phyloP scores from a whole-genome alignment of 306 rosid genomes.

The Vigna angularis region DNA sequence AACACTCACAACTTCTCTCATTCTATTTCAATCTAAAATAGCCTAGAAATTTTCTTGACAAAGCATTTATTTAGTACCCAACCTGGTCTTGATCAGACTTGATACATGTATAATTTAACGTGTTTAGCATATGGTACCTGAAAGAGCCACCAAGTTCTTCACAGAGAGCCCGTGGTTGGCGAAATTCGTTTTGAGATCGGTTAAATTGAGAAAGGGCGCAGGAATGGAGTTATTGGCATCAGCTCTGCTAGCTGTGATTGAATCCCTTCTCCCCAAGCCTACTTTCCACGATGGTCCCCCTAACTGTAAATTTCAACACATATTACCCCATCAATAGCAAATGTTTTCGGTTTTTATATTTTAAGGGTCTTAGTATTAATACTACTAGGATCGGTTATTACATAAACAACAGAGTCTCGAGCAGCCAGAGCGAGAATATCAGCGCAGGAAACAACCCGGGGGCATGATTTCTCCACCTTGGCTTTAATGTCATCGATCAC shows the following conservation, averaged over 20 bases:
- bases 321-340: neutral
- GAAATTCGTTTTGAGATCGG: constrained; percentile 44
- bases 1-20: neutral
- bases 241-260: constrained; percentile 57
- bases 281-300: constrained; percentile 61
- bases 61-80: neutral
- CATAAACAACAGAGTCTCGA: constrained; percentile 53
- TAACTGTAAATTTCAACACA: constrained; percentile 40
- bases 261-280: constrained; percentile 63
- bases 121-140: constrained; percentile 43
- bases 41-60: neutral
- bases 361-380: neutral
- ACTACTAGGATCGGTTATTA: constrained; percentile 19
- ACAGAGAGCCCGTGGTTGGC: constrained; percentile 44
- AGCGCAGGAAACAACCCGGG: no score
- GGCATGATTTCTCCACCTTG: no score
- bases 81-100: neutral
- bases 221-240: constrained; percentile 56
- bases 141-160: constrained; percentile 55
- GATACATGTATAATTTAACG: neutral
- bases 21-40: neutral
- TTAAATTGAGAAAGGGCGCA: constrained; percentile 38
- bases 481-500: no score
- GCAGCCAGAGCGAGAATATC: no score
- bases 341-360: neutral